These are phyloP conservation scores for Candida khao-thaluensis DNA, from an alignment of 805 yeast species.

Conservation along the genomic window DNA sequence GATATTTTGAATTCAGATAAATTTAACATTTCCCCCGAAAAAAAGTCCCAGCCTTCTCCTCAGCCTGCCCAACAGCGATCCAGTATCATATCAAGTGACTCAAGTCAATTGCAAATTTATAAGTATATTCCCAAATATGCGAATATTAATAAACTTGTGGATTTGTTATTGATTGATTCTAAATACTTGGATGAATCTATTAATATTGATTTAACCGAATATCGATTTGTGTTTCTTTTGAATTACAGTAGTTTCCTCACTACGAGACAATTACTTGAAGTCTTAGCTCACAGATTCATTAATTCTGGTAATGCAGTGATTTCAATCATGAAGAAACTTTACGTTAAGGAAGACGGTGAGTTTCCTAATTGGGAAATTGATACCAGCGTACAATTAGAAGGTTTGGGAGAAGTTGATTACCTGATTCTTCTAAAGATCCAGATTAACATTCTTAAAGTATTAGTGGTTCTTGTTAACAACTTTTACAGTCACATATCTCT, in stretches of 20 bases:
- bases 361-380: constrained; percentile 64
- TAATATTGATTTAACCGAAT: constrained; percentile 39
- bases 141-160: constrained; percentile 71
- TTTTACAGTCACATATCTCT: constrained; percentile 76
- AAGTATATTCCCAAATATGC: constrained; percentile 48
- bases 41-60: background rate
- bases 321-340: constrained; percentile 39
- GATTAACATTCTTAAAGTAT: constrained; percentile 74
- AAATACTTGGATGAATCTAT: constrained; percentile 48
- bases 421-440: constrained; percentile 73
- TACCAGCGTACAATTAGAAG: constrained; percentile 34
- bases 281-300: constrained; percentile 40
- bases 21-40: constrained; percentile 22
- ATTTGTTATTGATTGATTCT: constrained; percentile 72
- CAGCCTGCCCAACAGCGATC: constrained; percentile 3
- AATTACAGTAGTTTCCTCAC: constrained; percentile 41
- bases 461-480: constrained; percentile 65
- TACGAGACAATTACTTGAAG: constrained; percentile 39
- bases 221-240: constrained; percentile 40
- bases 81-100: constrained; percentile 19
- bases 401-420: constrained; percentile 55
- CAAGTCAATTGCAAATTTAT: constrained; percentile 15
- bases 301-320: constrained; percentile 46
- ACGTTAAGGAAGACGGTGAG: constrained; percentile 16
- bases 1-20: constrained; percentile 41